These are phyloP conservation scores for Fraxinus sp. DNA, from an alignment of 305 asterid genomes.

Conservation along the genomic window DNA sequence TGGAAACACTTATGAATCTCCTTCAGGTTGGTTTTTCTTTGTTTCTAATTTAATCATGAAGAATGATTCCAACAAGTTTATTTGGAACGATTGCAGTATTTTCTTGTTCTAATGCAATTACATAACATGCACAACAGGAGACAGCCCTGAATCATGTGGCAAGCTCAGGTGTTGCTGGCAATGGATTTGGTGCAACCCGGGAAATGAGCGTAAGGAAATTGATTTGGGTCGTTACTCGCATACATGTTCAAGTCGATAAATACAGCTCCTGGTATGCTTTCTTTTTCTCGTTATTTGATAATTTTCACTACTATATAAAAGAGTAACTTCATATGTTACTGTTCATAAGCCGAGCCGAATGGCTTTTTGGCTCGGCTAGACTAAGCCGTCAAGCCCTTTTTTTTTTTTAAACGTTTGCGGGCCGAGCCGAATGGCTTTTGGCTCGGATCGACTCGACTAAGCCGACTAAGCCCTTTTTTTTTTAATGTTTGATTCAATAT, in stretches of 20 bases:
- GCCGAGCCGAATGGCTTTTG: no score
- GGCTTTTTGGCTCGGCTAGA: no score
- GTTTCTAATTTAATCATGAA: neutral
- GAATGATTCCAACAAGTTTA: neutral
- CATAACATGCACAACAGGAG: constrained; percentile 45
- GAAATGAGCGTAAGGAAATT: constrained; percentile 77
- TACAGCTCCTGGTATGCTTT: constrained; percentile 67
- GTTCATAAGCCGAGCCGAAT: no score
- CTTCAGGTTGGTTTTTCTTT: constrained; percentile 52
- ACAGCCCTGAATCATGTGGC: constrained; percentile 85
- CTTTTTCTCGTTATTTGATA: neutral
- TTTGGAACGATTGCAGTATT: neutral
- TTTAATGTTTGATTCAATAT: no score
- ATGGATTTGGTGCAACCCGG: constrained; percentile 81
- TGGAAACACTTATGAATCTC: constrained; percentile 88
- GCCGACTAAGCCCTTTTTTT: no score
- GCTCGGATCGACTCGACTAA: no score
- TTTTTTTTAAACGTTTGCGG: no score
- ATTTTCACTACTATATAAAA: no score
- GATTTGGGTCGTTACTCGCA: constrained; percentile 83
- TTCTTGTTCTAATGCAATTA: neutral
- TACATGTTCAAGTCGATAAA: constrained; percentile 63
- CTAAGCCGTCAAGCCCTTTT: no score
- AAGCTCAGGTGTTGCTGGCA: constrained; percentile 65
- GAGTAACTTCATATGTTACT: no score